A percentile compares a stretch with the other conserved stretches of the same genome.
Evolutionary conservation across 164 flowering plant species (phyloP).

Genomic region (Cinnamomum chago): DNA sequence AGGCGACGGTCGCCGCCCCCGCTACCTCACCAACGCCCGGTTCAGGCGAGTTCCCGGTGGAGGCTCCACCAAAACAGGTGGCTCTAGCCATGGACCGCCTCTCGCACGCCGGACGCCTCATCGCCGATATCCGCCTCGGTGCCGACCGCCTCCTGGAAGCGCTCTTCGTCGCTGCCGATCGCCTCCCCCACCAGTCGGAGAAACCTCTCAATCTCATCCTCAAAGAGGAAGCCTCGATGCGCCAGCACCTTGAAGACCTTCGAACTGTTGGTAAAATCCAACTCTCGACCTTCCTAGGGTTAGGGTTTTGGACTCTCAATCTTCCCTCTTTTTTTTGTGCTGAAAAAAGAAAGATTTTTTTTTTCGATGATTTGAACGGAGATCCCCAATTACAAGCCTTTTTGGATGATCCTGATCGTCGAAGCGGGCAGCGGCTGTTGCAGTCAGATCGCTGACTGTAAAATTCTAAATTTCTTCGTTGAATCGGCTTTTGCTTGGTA

Average conservation of each 20-base stretch:
- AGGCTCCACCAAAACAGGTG: slow-evolving; percentile 97
- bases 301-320: background rate
- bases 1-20: slow-evolving; percentile 7
- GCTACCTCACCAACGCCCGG: slow-evolving; percentile 16
- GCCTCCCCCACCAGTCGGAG: slow-evolving; percentile 38
- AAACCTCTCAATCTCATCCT: slow-evolving; percentile 51
- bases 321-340: background rate
- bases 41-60: slow-evolving; percentile 25
- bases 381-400: too few relatives aligned
- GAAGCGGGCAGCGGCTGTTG: too few relatives aligned
- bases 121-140: slow-evolving; percentile 82
- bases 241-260: slow-evolving; percentile 73
- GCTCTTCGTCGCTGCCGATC: slow-evolving; percentile 46
- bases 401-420: too few relatives aligned
- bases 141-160: slow-evolving; percentile 91
- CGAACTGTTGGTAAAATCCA: slow-evolving; percentile 55
- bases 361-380: too few relatives aligned
- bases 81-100: slow-evolving; percentile 91
- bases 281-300: background rate
- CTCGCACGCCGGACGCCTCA: slow-evolving; percentile 58
- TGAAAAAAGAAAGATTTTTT: too few relatives aligned
- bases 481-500: too few relatives aligned
- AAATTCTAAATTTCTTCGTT: too few relatives aligned
- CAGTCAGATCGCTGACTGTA: too few relatives aligned
- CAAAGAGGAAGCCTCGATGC: slow-evolving; percentile 73